These are phyloP conservation scores for Coniochaeta hoffmannii DNA, from an alignment of 2,329 filamentous ascomycete species.

Conservation along the genomic window DNA sequence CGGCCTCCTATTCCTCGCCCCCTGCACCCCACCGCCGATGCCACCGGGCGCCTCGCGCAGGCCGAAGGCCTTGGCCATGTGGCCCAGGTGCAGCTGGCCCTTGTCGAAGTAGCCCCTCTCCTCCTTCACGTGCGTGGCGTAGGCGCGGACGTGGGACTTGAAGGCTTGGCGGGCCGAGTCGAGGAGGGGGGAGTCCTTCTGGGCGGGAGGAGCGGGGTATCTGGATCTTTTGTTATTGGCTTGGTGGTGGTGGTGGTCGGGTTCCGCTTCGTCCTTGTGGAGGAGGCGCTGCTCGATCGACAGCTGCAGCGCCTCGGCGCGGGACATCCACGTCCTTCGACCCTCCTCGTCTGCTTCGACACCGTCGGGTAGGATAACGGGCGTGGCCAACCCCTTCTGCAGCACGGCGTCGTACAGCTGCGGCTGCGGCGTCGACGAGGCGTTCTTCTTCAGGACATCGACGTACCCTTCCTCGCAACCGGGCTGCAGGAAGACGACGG, in stretches of 20 bases:
- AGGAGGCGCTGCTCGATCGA: conserved; percentile 54
- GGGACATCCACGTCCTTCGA: conserved; percentile 32
- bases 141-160: conserved; percentile 87
- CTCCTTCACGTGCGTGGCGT: conserved; percentile 83
- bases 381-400: conserved; percentile 57
- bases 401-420: conserved; percentile 48
- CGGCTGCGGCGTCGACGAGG: conserved; percentile 32
- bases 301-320: conserved; percentile 50
- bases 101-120: conserved; percentile 89
- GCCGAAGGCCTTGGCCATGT: conserved; percentile 89
- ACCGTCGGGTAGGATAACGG: conserved; percentile 50
- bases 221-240: too few species aligned
- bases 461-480: conserved; percentile 91
- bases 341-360: conserved; percentile 59
- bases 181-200: conserved; percentile 55
- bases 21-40: conserved; percentile 58
- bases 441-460: conserved; percentile 52
- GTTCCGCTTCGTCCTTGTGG: conserved; percentile 13
- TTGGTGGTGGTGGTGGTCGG: neutral
- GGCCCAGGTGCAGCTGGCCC: conserved; percentile 81
- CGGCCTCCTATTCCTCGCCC: conserved; percentile 40
- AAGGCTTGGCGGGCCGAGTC: conserved; percentile 80
- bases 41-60: conserved; percentile 81
- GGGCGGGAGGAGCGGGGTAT: neutral
- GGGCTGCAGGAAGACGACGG: conserved; percentile 82